Base-by-base conservation (phyloP, 1,284 basidiomycete species). In the Papiliotrema terrestris region DNA sequence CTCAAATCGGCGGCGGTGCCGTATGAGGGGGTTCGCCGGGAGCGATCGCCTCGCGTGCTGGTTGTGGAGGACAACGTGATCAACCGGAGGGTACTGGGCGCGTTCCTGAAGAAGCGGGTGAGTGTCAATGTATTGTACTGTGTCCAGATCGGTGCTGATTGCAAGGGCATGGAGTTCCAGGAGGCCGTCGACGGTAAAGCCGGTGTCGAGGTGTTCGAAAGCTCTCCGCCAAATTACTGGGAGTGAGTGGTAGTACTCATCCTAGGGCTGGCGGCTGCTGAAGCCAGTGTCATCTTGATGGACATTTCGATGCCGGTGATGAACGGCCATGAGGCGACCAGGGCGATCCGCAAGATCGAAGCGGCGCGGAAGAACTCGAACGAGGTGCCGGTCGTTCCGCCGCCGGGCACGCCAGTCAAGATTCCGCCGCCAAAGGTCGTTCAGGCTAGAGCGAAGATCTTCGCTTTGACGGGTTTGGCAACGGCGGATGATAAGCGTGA, bases 291-390 rank as follows among this genome's bases (percentile, higher is more conserved):
- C 39, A 84, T 93, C 41, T 81, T 95, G 23, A 80, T 96, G 66
- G 93, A 97, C 74, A 79, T 97, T 49, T 91, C 89, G 0, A 97
- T 97, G 93, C 93, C 91, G 0, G 77, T 91, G 22, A 83, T 96
- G 58, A 91, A 96, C 71, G 93, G 89, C 22, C 82, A 95, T 55
- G 85, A 86, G 20, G 92, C 94, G 8, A 92, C 91, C 0, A 78
- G 81, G 1, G 84, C 87, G 66, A 96, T 97, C 62, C 86, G 91
- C 26, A 80, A 83, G 57, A 82, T 93, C 44, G 93, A 97, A 76
- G 78, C 82, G 8, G 76, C 71, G 39, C 81, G 85, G 17, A 58
- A 69, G 8, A 48, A 60, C 11, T 69, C 50, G 69, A 70, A 32
- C 17, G 56, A 61, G 36, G 53, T 55, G 14, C 45, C 45, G 13